Evolutionary conservation across 1,284 basidiomycete genomes (phyloP).

Genomic region (Irpex sp.): DNA sequence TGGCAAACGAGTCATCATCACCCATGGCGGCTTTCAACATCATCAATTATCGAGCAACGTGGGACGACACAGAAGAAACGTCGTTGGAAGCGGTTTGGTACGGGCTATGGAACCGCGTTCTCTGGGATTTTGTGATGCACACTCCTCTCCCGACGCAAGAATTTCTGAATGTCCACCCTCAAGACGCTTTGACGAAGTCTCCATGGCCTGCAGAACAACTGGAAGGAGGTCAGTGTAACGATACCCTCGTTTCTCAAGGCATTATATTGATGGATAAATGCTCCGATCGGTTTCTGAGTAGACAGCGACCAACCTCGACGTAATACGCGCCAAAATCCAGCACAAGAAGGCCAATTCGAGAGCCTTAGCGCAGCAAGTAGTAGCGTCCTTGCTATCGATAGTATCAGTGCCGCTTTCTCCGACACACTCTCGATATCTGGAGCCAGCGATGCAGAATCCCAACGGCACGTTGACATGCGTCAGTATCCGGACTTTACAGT

Average conservation of each 20-base stretch:
- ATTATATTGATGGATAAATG: neutral
- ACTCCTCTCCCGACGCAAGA: neutral
- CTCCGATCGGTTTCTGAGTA: neutral
- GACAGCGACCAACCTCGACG: neutral
- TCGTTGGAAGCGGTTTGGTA: neutral
- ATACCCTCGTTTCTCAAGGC: neutral
- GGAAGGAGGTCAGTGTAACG: neutral
- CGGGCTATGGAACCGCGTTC: neutral
- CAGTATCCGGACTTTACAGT: neutral
- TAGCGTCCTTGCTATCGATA: neutral
- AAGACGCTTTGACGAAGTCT: neutral
- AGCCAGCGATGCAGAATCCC: neutral
- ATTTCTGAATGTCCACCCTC: neutral
- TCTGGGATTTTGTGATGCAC: neutral
- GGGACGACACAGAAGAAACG: neutral
- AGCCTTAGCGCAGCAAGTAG: neutral
- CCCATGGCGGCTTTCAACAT: no score
- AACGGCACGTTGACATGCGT: neutral
- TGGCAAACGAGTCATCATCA: no score
- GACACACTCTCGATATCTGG: neutral
- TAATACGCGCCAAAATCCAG: neutral
- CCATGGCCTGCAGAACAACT: neutral
- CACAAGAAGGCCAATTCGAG: neutral
- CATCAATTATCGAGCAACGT: neutral
- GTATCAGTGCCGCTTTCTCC: neutral